Percentiles rank a stretch among this genome's conserved stretches.
Conservation (phyloP, 768 basidiomycete species). For the Rhodotorula toruloides region DNA sequence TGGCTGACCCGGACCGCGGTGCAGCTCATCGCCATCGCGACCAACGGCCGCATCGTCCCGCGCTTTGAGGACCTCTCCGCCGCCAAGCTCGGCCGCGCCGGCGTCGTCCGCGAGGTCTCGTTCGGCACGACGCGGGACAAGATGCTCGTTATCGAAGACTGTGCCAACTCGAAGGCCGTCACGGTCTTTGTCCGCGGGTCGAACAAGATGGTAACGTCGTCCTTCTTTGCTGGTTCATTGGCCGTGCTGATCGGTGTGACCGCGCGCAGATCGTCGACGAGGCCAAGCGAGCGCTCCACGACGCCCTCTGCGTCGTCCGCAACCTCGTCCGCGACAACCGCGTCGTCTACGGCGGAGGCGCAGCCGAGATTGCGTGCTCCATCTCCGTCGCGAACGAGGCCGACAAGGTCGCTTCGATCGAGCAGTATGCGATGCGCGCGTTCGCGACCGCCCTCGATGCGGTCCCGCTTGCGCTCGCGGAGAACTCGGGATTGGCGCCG, state of each 20-base stretch:
- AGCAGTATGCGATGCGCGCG: conserved; percentile 99
- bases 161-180: conserved; percentile 91
- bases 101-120: conserved; percentile 84
- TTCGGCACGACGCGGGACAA: conserved; percentile 98
- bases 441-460: conserved; percentile 91
- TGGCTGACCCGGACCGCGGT: background rate
- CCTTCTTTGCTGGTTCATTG: background rate
- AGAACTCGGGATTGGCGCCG: conserved; percentile 92
- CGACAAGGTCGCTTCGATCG: conserved; percentile 94
- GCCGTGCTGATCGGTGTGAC: background rate
- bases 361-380: conserved; percentile 92
- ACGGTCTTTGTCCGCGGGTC: conserved; percentile 95
- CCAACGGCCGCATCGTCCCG: conserved; percentile 95
- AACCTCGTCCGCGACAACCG: conserved; percentile 92
- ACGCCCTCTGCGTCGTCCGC: conserved; percentile 93
- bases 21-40: conserved; percentile 95
- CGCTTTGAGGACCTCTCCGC: conserved; percentile 91
- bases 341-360: conserved; percentile 96
- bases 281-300: conserved; percentile 94
- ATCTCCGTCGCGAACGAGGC: conserved; percentile 90
- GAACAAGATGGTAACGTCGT: conserved; percentile 95
- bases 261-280: conserved; percentile 85
- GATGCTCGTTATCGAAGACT: conserved; percentile 99
- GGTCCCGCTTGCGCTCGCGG: conserved; percentile 91
- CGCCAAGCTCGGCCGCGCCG: conserved; percentile 87